Percentiles rank a stretch among this genome's conserved stretches.
These are phyloP conservation scores for Peltaster fructicola DNA, from an alignment of 2,329 filamentous ascomycete genomes.

Conservation along the genomic window DNA sequence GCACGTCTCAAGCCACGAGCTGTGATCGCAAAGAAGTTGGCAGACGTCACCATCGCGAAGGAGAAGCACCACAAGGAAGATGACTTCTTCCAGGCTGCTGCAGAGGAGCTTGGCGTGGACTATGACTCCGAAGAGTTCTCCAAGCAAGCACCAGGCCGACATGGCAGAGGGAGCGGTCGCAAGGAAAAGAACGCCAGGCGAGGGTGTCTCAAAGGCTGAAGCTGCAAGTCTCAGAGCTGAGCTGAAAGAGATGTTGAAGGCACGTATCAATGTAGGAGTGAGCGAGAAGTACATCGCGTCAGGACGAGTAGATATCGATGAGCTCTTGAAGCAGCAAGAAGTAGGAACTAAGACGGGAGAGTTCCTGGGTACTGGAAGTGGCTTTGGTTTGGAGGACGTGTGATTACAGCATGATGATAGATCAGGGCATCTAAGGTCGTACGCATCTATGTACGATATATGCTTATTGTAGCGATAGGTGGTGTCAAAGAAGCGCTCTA, in stretches of 20 bases:
- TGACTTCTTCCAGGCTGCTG: conserved; percentile 65
- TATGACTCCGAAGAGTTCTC: conserved; percentile 81
- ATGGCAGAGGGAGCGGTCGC: conserved; percentile 48
- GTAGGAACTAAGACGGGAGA: conserved; percentile 41
- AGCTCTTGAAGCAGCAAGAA: conserved; percentile 35
- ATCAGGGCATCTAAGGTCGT: too few relatives aligned
- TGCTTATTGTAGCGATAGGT: too few relatives aligned
- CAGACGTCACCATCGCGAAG: conserved; percentile 68
- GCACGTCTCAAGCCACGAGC: conserved; percentile 60
- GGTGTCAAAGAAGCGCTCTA: too few relatives aligned
- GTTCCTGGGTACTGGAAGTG: conserved; percentile 42
- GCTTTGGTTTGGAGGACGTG: conserved; percentile 22
- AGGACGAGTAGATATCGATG: conserved; percentile 66
- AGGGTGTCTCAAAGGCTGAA: conserved; percentile 53
- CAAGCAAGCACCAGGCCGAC: conserved; percentile 38
- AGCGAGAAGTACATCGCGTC: conserved; percentile 72
- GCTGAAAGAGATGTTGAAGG: conserved; percentile 49
- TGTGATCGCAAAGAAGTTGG: conserved; percentile 67
- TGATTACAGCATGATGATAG: too few relatives aligned
- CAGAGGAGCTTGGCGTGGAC: conserved; percentile 84
- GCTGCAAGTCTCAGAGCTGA: conserved; percentile 52
- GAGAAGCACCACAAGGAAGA: conserved; percentile 73
- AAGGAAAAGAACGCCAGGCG: conserved; percentile 59
- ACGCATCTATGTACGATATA: too few relatives aligned
- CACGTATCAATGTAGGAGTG: conserved; percentile 70